Evolutionary conservation across 441 rosid genomes (phyloP).

Genomic region (Cnidoscolus chayamansa): DNA sequence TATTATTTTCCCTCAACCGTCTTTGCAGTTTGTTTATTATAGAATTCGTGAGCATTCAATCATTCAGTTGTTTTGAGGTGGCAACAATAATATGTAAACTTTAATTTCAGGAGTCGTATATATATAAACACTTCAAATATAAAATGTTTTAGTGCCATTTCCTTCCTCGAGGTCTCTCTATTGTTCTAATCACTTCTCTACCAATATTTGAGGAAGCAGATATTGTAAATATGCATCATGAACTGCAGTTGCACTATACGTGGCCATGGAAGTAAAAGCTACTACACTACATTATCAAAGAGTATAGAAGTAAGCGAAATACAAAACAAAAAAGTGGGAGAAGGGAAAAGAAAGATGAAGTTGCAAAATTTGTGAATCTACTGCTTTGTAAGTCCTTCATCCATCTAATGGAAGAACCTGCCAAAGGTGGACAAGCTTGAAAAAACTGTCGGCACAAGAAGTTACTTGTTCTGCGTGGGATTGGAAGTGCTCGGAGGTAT

Average conservation of each 20-base stretch:
- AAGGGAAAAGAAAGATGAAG: conserved; percentile 7
- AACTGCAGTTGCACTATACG: conserved; percentile 24
- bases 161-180: too few species aligned
- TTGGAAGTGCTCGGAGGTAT: conserved; percentile 65
- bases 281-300: conserved; percentile 13
- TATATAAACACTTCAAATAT: too few species aligned
- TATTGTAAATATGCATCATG: conserved; percentile 4
- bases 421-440: conserved; percentile 13
- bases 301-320: conserved; percentile 16
- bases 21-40: not conserved
- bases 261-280: conserved; percentile 4
- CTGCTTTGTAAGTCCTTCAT: conserved; percentile 23
- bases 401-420: conserved; percentile 30
- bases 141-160: too few species aligned
- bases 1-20: not conserved
- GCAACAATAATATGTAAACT: too few species aligned
- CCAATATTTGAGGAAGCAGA: conserved; percentile 13
- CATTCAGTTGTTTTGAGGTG: conserved; percentile 8
- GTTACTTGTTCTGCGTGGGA: conserved; percentile 76
- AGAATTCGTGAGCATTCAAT: not conserved
- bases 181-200: too few species aligned
- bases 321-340: not conserved
- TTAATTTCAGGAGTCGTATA: too few species aligned
- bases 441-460: conserved; percentile 27
- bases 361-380: conserved; percentile 24